phyloP scores from a whole-genome alignment of 2,329 filamentous ascomycete species.

The Proliferodiscus dingleyae region DNA sequence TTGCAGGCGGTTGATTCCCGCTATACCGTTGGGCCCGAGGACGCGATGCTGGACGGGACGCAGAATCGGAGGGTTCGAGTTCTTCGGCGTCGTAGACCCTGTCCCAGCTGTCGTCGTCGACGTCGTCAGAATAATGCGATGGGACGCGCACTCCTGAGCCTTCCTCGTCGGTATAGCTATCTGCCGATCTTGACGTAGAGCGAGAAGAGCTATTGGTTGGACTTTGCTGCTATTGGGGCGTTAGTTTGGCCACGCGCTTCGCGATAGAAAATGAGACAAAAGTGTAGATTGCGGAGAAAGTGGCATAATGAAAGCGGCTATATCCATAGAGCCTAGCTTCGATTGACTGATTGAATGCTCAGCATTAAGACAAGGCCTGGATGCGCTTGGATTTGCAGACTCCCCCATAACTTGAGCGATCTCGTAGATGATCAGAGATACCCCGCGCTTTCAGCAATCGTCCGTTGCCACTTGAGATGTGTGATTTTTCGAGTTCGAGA shows the following conservation, averaged over 20 bases:
- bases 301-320: background rate
- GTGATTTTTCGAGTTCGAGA: background rate
- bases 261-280: too few relatives aligned
- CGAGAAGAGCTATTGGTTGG: constrained; percentile 25
- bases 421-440: too few relatives aligned
- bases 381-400: too few relatives aligned
- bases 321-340: background rate
- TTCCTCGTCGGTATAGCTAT: constrained; percentile 29
- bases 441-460: too few relatives aligned
- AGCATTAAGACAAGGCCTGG: background rate
- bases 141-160: constrained; percentile 29
- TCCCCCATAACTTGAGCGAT: too few relatives aligned
- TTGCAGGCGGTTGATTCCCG: constrained; percentile 34
- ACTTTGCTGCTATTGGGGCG: constrained; percentile 11
- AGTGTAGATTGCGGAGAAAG: background rate
- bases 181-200: constrained; percentile 23
- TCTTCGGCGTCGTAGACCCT: constrained; percentile 40
- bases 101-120: constrained; percentile 25
- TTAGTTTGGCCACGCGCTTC: background rate
- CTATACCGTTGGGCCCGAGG: constrained; percentile 24
- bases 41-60: constrained; percentile 45
- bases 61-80: constrained; percentile 54
- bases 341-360: background rate
- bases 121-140: constrained; percentile 17
- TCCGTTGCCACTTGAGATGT: background rate